A percentile compares a stretch with the other conserved stretches of the same genome.
Conservation (phyloP, 192 early-diverging fungal species). For the Podila horticola region DNA sequence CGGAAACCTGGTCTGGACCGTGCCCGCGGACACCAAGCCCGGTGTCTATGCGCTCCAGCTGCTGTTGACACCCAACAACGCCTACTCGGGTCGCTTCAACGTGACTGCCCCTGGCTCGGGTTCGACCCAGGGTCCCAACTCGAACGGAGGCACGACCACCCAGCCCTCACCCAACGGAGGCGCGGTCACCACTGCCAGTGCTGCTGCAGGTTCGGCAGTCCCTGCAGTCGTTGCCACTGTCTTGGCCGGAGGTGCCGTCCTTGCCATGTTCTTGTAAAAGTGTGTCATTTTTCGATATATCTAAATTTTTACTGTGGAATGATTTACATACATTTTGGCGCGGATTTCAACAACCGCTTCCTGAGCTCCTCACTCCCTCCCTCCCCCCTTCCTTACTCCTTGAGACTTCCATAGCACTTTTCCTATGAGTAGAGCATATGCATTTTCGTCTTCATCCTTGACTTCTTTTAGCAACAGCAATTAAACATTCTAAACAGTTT, state of each 20-base stretch:
- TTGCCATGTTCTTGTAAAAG: background rate
- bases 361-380: too few species aligned
- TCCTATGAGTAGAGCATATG: too few species aligned
- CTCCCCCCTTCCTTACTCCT: too few species aligned
- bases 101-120: background rate
- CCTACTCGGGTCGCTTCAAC: constrained; percentile 38
- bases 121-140: background rate
- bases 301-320: too few species aligned
- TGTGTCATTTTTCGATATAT: background rate
- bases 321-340: too few species aligned
- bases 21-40: constrained; percentile 5
- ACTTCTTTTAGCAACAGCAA: too few species aligned
- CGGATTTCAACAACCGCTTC: too few species aligned
- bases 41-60: constrained; percentile 31
- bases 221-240: background rate
- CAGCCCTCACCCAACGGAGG: background rate
- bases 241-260: background rate
- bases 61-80: background rate
- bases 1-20: constrained; percentile 20
- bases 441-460: too few species aligned
- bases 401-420: too few species aligned
- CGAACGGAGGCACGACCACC: background rate
- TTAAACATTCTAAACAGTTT: too few species aligned
- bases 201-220: constrained; percentile 2
- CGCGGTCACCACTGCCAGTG: background rate